A percentile compares a stretch with the other conserved stretches of the same genome.
phyloP scores from a whole-genome alignment of 352 stramenopile species.

The Phytophthora ramorum region DNA sequence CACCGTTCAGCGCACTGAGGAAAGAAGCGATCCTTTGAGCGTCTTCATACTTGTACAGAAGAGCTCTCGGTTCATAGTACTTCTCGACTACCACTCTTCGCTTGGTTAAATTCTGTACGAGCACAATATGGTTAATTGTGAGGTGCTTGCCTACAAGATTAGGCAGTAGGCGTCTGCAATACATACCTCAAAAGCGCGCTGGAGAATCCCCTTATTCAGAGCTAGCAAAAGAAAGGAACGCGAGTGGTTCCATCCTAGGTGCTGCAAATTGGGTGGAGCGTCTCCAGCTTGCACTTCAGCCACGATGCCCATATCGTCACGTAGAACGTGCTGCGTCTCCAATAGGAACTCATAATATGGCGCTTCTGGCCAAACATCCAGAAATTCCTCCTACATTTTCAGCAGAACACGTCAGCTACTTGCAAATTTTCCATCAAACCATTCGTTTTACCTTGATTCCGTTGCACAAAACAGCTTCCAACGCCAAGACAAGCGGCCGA shows the following conservation, averaged over 20 bases:
- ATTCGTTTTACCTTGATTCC: slow-evolving; percentile 61
- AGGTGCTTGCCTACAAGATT: neutral
- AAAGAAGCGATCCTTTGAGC: slow-evolving; percentile 61
- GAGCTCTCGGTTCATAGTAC: slow-evolving; percentile 64
- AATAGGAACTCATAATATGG: slow-evolving; percentile 78
- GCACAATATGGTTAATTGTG: neutral
- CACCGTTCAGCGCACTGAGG: slow-evolving; percentile 74
- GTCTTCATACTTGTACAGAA: slow-evolving; percentile 74
- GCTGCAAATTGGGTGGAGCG: slow-evolving; percentile 43
- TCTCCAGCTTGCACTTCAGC: slow-evolving; percentile 49
- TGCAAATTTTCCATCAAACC: neutral
- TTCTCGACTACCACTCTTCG: slow-evolving; percentile 60
- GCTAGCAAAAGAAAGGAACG: slow-evolving; percentile 69
- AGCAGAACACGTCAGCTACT: neutral
- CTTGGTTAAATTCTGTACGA: slow-evolving; percentile 72
- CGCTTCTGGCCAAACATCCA: slow-evolving; percentile 68
- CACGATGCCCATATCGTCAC: slow-evolving; percentile 77
- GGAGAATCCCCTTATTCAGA: slow-evolving; percentile 81
- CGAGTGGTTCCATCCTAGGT: slow-evolving; percentile 72
- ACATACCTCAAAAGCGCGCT: slow-evolving; percentile 72
- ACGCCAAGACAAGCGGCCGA: slow-evolving; percentile 61
- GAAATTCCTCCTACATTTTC: slow-evolving; percentile 42
- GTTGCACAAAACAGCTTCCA: slow-evolving; percentile 71
- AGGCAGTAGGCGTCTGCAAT: neutral
- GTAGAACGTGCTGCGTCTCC: slow-evolving; percentile 62